Evolutionary conservation across 139 green algal species (phyloP).

Genomic region (Coccomyxa sp.): DNA sequence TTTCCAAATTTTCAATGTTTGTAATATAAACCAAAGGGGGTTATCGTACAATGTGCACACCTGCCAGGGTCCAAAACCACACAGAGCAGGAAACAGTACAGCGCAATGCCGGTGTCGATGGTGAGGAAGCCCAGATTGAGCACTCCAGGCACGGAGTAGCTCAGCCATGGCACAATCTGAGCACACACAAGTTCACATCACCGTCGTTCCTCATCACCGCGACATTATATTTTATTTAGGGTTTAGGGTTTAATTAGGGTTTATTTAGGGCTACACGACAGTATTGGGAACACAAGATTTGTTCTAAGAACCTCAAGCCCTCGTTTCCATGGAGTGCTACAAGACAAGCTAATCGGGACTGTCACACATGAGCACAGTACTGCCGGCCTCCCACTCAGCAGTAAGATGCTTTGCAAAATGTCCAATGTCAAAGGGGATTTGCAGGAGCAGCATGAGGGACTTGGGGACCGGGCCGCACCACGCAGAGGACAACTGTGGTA

Average conservation of each 20-base stretch:
- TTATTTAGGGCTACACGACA: background rate
- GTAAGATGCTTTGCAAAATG: background rate
- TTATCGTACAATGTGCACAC: slow-evolving; percentile 8
- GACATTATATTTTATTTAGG: background rate
- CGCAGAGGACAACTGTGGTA: slow-evolving; percentile 7
- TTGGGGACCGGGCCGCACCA: slow-evolving; percentile 1
- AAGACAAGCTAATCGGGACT: too few relatives aligned
- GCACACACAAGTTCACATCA: background rate
- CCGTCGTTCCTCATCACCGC: background rate
- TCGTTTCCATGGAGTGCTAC: too few relatives aligned
- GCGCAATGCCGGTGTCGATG: slow-evolving; percentile 24
- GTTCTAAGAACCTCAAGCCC: too few relatives aligned
- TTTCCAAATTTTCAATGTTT: background rate
- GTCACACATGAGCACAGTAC: background rate
- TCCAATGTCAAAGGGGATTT: background rate
- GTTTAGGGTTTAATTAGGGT: background rate
- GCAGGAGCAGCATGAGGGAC: background rate
- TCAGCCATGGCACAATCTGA: slow-evolving; percentile 69
- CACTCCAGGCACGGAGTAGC: slow-evolving; percentile 57
- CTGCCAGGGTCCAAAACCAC: slow-evolving; percentile 61
- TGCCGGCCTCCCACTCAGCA: background rate
- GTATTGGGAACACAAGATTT: background rate
- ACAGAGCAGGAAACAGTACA: slow-evolving; percentile 55
- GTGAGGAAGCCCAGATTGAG: slow-evolving; percentile 49
- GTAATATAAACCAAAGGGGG: background rate